A percentile compares a stretch with the other conserved stretches of the same genome.
Conservation (phyloP, 495 filamentous ascomycete genomes). For the Glarea lozoyensis region DNA sequence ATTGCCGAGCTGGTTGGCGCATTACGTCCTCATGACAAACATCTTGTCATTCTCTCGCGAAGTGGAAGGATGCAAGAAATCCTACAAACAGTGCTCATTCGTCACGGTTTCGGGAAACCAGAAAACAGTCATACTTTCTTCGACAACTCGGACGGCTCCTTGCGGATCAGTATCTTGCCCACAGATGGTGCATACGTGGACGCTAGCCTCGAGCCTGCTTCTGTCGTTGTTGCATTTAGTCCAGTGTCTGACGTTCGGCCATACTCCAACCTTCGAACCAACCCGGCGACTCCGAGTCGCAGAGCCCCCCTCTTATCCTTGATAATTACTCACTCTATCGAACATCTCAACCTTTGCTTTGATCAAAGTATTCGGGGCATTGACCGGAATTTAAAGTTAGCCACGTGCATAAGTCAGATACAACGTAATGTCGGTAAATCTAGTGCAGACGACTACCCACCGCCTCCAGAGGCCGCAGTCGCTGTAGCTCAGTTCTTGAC, state of each 20-base stretch:
- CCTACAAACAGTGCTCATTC: slow-evolving; percentile 10
- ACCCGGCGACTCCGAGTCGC: background rate
- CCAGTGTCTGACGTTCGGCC: too few relatives aligned
- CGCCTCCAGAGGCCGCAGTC: slow-evolving; percentile 8
- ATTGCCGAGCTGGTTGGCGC: slow-evolving; percentile 10
- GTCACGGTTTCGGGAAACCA: slow-evolving; percentile 8
- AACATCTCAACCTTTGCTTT: slow-evolving; percentile 19
- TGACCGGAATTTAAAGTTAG: slow-evolving; percentile 10
- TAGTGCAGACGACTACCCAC: background rate
- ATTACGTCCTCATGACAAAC: slow-evolving; percentile 3
- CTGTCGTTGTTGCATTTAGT: slow-evolving; percentile 20
- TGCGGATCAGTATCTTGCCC: slow-evolving; percentile 16
- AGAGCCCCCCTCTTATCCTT: slow-evolving; percentile 11
- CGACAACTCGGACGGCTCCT: background rate
- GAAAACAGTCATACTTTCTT: slow-evolving; percentile 1
- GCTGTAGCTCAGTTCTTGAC: slow-evolving; percentile 8
- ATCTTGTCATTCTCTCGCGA: slow-evolving; percentile 15
- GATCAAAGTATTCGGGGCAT: background rate
- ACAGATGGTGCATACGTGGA: background rate
- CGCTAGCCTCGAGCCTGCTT: slow-evolving; percentile 4
- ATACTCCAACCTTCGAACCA: too few relatives aligned
- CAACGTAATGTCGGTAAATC: slow-evolving; percentile 10
- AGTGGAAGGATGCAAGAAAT: slow-evolving; percentile 21
- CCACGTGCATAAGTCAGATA: slow-evolving; percentile 9
- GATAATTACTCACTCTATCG: slow-evolving; percentile 13